Evolutionary conservation across 1,284 basidiomycete genomes (phyloP).

Genomic region (Sporisorium iseilematis-ciliati): DNA sequence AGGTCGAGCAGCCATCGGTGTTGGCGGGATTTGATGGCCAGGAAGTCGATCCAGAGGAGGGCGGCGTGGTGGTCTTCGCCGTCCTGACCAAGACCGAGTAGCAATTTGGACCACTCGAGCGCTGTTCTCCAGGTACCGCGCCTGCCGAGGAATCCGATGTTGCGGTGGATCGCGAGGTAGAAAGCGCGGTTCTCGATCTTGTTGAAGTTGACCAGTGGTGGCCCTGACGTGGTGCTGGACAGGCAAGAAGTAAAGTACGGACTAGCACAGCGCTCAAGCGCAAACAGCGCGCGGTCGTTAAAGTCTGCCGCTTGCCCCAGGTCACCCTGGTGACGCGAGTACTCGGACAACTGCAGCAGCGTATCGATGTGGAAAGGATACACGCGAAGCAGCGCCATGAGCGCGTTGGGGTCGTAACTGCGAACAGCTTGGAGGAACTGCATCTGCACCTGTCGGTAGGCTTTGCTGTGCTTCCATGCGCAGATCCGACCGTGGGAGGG

Average conservation of each 20-base stretch:
- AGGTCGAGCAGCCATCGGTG: constrained; percentile 63
- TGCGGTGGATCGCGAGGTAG: constrained; percentile 64
- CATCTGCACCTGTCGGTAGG: constrained; percentile 65
- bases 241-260: constrained; percentile 61
- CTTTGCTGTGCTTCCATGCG: constrained; percentile 61
- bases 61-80: constrained; percentile 65
- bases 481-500: constrained; percentile 50
- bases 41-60: constrained; percentile 68
- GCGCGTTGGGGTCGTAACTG: constrained; percentile 62
- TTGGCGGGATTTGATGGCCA: constrained; percentile 64
- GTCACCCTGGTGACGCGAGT: constrained; percentile 67
- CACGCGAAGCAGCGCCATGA: constrained; percentile 60
- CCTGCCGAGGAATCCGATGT: constrained; percentile 62
- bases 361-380: constrained; percentile 69
- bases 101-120: constrained; percentile 67
- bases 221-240: constrained; percentile 53
- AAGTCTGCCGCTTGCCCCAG: constrained; percentile 67
- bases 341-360: constrained; percentile 64
- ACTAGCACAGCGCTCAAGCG: constrained; percentile 61
- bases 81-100: constrained; percentile 57
- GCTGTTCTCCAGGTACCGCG: constrained; percentile 68
- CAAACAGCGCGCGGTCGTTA: constrained; percentile 66
- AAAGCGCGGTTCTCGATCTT: constrained; percentile 66
- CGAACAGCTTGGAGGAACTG: constrained; percentile 67
- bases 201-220: constrained; percentile 60